Conservation (phyloP, 768 basidiomycete genomes). For the Coprinopsis sp. region DNA sequence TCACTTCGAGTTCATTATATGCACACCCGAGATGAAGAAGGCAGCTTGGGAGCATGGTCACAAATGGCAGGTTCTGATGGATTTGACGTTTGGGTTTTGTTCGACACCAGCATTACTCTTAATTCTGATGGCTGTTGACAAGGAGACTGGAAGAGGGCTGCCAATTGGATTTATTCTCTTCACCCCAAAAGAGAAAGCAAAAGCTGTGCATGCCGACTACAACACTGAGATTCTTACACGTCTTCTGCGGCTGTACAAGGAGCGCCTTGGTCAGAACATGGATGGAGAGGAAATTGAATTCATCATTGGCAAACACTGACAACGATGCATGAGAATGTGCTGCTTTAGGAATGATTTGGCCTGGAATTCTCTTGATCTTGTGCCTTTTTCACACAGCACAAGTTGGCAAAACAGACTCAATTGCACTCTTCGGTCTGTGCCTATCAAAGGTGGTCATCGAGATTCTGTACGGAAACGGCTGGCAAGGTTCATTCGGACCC, state of each 20-base stretch:
- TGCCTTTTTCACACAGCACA: neutral
- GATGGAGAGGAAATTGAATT: neutral
- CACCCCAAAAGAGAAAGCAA: constrained; percentile 14
- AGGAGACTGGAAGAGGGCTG: constrained; percentile 20
- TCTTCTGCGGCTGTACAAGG: constrained; percentile 17
- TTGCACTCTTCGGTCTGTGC: neutral
- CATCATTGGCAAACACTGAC: neutral
- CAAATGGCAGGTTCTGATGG: constrained; percentile 17
- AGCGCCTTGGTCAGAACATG: constrained; percentile 10
- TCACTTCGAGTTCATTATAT: constrained; percentile 17
- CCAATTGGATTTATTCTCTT: constrained; percentile 26
- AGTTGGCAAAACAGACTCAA: neutral
- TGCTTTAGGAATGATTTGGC: neutral
- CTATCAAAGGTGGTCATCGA: neutral
- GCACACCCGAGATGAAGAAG: constrained; percentile 14
- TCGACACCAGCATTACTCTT: constrained; percentile 20
- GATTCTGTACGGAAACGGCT: neutral
- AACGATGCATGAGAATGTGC: neutral
- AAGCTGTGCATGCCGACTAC: constrained; percentile 22
- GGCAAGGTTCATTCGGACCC: too few relatives aligned
- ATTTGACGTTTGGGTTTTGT: constrained; percentile 23
- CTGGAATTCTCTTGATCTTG: neutral
- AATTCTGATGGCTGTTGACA: constrained; percentile 29
- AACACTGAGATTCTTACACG: constrained; percentile 15
- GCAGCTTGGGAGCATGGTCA: constrained; percentile 23